Evolutionary conservation across 108 stramenopile genomes (phyloP).

Genomic region (Skeletonema potamos): DNA sequence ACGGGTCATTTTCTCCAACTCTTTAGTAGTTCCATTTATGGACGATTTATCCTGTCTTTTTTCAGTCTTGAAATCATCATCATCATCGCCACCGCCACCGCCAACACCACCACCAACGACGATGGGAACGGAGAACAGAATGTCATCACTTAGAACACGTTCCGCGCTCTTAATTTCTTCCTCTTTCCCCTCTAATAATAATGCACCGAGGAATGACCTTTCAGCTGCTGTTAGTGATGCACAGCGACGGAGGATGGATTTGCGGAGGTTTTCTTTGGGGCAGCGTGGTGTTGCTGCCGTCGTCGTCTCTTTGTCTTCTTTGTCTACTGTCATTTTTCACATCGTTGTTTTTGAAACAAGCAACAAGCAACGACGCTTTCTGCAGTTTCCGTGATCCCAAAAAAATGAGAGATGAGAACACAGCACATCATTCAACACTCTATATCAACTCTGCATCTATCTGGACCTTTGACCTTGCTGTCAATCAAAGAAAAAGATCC

Average conservation of each 20-base stretch:
- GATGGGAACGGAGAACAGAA: constrained; percentile 34
- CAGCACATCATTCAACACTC: too few relatives aligned
- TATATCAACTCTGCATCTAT: too few relatives aligned
- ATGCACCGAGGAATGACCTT: constrained; percentile 15
- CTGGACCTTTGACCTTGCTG: too few relatives aligned
- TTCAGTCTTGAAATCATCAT: background rate
- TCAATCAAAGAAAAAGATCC: too few relatives aligned
- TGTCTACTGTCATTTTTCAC: too few relatives aligned
- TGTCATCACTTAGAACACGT: constrained; percentile 18
- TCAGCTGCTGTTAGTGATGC: constrained; percentile 29
- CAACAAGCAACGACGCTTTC: too few relatives aligned
- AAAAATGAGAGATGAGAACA: too few relatives aligned
- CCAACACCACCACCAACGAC: background rate
- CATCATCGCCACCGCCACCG: background rate
- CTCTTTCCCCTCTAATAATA: constrained; percentile 23
- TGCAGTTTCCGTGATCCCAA: too few relatives aligned
- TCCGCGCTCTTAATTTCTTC: constrained; percentile 15
- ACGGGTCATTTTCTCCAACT: background rate
- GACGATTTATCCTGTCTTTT: background rate
- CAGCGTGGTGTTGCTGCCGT: background rate
- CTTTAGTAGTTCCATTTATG: background rate
- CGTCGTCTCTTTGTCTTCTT: background rate
- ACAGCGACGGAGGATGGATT: constrained; percentile 1
- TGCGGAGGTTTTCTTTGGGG: constrained; percentile 1
- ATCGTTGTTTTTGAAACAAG: too few relatives aligned